These are phyloP conservation scores for Magnusiomyces suaveolens DNA, from an alignment of 1,139 yeast genomes.

Conservation along the genomic window DNA sequence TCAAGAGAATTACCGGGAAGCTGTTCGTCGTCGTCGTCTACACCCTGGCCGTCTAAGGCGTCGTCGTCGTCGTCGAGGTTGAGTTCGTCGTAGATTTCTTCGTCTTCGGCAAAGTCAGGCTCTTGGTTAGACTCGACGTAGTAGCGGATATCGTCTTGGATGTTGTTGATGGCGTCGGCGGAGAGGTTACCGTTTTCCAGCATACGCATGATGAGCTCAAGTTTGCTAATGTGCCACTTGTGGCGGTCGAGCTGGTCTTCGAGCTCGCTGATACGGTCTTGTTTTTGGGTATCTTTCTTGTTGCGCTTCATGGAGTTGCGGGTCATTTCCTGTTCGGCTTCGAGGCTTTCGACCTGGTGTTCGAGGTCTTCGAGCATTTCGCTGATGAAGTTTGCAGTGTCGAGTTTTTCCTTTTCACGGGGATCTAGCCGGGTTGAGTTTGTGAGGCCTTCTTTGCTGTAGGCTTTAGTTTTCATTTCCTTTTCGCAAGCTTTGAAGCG, in stretches of 20 bases:
- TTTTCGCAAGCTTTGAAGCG: constrained; percentile 91
- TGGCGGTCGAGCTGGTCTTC: constrained; percentile 66
- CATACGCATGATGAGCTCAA: constrained; percentile 68
- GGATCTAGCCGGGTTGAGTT: constrained; percentile 62
- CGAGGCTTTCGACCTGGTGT: constrained; percentile 70
- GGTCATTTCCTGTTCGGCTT: constrained; percentile 62
- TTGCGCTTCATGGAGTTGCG: constrained; percentile 45
- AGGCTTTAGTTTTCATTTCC: constrained; percentile 90
- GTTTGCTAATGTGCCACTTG: constrained; percentile 62
- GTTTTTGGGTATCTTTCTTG: constrained; percentile 48
- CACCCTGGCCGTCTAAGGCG: constrained; percentile 36
- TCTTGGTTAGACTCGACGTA: constrained; percentile 93
- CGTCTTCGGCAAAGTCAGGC: constrained; percentile 93
- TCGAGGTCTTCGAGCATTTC: constrained; percentile 73
- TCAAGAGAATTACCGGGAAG: constrained; percentile 25
- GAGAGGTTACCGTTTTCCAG: constrained; percentile 78
- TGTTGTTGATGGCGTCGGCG: constrained; percentile 67
- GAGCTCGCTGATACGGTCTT: constrained; percentile 49
- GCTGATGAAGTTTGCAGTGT: constrained; percentile 62
- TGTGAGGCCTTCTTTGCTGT: constrained; percentile 86
- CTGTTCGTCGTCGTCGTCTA: constrained; percentile 31
- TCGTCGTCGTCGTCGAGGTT: constrained; percentile 59
- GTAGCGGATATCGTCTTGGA: constrained; percentile 85
- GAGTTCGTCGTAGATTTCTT: constrained; percentile 81
- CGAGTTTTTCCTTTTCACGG: constrained; percentile 69